These are phyloP conservation scores for Tricholoma matsutake DNA, from an alignment of 768 basidiomycete genomes.

Conservation along the genomic window DNA sequence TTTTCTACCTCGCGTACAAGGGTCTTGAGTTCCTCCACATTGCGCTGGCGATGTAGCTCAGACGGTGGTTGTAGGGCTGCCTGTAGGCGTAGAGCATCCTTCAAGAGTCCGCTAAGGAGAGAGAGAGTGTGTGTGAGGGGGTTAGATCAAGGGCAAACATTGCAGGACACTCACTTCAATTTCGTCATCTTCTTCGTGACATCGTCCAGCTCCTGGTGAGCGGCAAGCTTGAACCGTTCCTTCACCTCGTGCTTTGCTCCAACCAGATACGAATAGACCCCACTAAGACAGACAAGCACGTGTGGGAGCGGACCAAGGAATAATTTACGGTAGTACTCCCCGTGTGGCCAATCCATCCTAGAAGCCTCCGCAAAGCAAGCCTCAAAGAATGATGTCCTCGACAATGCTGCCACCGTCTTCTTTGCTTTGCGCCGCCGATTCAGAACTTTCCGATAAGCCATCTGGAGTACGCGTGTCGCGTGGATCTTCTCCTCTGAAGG, in stretches of 20 bases:
- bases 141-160: not conserved
- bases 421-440: slow-evolving; percentile 10
- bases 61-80: not conserved
- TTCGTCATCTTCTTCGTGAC: slow-evolving; percentile 25
- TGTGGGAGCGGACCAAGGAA: slow-evolving; percentile 40
- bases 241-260: slow-evolving; percentile 31
- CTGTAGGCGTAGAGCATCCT: slow-evolving; percentile 20
- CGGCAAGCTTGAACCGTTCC: slow-evolving; percentile 22
- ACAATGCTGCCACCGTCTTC: slow-evolving; percentile 13
- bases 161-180: slow-evolving; percentile 28
- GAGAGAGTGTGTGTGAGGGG: not conserved
- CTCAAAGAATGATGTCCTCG: slow-evolving; percentile 22
- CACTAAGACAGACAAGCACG: slow-evolving; percentile 39
- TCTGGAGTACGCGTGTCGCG: slow-evolving; percentile 23
- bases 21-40: not conserved
- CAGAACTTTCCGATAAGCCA: slow-evolving; percentile 9
- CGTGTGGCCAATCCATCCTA: slow-evolving; percentile 24
- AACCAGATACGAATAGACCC: slow-evolving; percentile 20
- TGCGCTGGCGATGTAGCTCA: not conserved
- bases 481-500: slow-evolving; percentile 24
- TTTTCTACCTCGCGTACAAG: slow-evolving; percentile 23
- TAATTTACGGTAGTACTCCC: slow-evolving; percentile 29
- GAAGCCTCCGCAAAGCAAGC: slow-evolving; percentile 26
- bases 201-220: slow-evolving; percentile 34
- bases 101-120: not conserved